A percentile compares a stretch with the other conserved stretches of the same genome.
Evolutionary conservation across 1,139 yeast genomes (phyloP).

Genomic region (Sugiyamaella sp.): DNA sequence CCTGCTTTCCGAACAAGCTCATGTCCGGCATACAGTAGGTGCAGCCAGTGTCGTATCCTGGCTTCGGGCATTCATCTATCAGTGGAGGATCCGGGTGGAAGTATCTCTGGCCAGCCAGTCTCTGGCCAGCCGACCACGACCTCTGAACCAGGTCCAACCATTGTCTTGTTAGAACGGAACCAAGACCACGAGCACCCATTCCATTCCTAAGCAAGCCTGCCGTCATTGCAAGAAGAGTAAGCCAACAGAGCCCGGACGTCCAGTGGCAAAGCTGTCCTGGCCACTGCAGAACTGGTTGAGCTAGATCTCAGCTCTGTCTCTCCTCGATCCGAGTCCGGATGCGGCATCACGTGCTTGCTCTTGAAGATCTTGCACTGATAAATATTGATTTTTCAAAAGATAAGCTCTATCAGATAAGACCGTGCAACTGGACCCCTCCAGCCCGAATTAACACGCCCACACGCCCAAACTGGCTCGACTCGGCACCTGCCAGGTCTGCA

Average conservation of each 20-base stretch:
- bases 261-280: neutral
- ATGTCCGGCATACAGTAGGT: conserved; percentile 56
- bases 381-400: conserved; percentile 3
- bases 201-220: neutral
- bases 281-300: no score
- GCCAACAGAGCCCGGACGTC: no score
- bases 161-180: no score
- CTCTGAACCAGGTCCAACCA: no score
- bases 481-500: conserved; percentile 52
- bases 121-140: no score
- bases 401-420: conserved; percentile 1
- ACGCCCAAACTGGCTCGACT: conserved; percentile 20
- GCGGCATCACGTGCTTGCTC: neutral
- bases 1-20: conserved; percentile 22
- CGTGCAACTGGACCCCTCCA: neutral
- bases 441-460: neutral
- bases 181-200: no score
- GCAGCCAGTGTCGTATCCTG: conserved; percentile 62
- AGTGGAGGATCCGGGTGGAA: conserved; percentile 6
- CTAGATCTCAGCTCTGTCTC: no score
- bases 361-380: no score
- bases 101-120: neutral
- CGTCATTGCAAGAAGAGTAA: neutral
- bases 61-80: conserved; percentile 51
- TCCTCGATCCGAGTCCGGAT: conserved; percentile 4